Conservation (phyloP, 306 rosid genomes). For the Acmispon strigosus region DNA sequence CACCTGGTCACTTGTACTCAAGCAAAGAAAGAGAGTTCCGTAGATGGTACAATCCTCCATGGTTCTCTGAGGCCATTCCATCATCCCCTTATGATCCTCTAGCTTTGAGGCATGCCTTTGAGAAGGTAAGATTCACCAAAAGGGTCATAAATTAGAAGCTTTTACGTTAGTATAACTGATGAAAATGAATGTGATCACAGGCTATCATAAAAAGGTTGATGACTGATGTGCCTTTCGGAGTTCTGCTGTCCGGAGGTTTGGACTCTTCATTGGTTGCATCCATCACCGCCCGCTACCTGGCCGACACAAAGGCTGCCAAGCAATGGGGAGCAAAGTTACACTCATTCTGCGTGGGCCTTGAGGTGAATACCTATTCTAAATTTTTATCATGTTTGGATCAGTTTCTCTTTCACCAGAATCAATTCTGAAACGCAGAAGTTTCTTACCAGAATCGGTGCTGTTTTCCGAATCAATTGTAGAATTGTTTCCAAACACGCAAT, state of each 20-base stretch:
- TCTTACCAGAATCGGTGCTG: too few relatives aligned
- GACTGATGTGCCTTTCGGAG: conserved; percentile 98
- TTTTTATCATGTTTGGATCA: too few relatives aligned
- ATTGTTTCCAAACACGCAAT: too few relatives aligned
- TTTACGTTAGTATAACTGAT: neutral
- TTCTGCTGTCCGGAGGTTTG: conserved; percentile 84
- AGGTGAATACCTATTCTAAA: conserved; percentile 37
- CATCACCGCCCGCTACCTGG: conserved; percentile 80
- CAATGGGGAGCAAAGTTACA: conserved; percentile 93
- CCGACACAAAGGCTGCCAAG: conserved; percentile 74
- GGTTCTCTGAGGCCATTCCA: conserved; percentile 88
- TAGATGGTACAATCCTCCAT: conserved; percentile 87
- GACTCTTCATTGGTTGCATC: conserved; percentile 97
- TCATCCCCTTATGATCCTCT: conserved; percentile 84
- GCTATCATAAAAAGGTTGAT: conserved; percentile 87
- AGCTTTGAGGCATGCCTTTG: conserved; percentile 68
- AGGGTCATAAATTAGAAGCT: neutral
- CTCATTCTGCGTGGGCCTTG: conserved; percentile 88
- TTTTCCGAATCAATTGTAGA: too few relatives aligned
- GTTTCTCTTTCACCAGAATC: too few relatives aligned
- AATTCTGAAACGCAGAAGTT: too few relatives aligned
- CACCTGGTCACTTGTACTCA: conserved; percentile 91
- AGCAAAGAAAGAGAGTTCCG: conserved; percentile 70
- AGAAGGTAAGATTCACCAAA: conserved; percentile 37
- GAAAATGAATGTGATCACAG: conserved; percentile 31